Base-by-base conservation (phyloP, 2,329 filamentous ascomycete species). In the Ophiostoma triangulosporum region DNA sequence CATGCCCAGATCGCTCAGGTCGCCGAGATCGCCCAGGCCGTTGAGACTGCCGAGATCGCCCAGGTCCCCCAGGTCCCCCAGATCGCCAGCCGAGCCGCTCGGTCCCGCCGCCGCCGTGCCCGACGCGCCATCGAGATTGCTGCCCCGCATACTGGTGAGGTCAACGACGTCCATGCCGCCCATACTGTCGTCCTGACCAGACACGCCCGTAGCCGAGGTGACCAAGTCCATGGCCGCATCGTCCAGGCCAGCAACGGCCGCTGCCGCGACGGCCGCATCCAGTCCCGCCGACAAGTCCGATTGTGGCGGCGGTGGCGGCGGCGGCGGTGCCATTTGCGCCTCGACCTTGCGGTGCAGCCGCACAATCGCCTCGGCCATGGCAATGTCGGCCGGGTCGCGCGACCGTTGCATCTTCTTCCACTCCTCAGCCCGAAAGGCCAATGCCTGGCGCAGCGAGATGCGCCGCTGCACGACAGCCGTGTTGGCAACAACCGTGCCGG, bases 271-370 rank as follows among this genome's bases (percentile, higher is more conserved):
- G 29, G 51, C 53, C 8, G 40, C 15, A 22, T 24, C 17, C 11
- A 33, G 20, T n/a, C 33, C 48, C 36, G 50, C 31, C 8, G 43
- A 46, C 43, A 46, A 15, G 43, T 46, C 43, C 15, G 43, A 20
- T 26, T 46, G 26, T 46, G 36, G 52, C 48, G 22, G 52, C 32
- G n/a, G 52, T 29, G 52, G 50, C 14, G 46, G 54, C 17, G 59
- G 54, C 24, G 53, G 55, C 26, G 58, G 57, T 32, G 70, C 68
- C 70, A 85, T 74, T 62, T 84, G 81, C n/a, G 76, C 73, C 65
- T 87, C 81, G 11, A 86, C 81, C 2, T 74, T 72, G 26, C 81
- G 72, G 62, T 83, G 71, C 7, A 86, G 72, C 7, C 82, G 77
- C 9, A 84, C 76, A 14, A 81, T 68, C 8, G 75, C 75, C 64